These are phyloP conservation scores for Colletotrichum costaricense DNA, from an alignment of 2,329 filamentous ascomycete genomes.

Conservation along the genomic window DNA sequence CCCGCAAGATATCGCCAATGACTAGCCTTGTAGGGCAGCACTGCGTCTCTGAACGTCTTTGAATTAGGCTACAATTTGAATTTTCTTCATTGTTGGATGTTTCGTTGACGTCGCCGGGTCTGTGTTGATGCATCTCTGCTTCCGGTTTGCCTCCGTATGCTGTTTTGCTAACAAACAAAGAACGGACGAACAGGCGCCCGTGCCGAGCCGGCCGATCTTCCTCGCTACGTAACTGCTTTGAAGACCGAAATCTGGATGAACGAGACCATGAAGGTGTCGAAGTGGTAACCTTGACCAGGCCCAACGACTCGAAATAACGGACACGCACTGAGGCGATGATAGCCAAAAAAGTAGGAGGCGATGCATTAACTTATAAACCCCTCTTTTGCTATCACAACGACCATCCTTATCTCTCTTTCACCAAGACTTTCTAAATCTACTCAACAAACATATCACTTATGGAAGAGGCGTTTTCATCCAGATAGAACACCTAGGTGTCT, in stretches of 20 bases:
- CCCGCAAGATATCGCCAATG: background rate
- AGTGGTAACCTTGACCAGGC: background rate
- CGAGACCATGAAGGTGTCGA: background rate
- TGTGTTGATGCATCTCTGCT: background rate
- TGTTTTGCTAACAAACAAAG: background rate
- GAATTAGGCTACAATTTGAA: background rate
- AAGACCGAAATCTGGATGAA: background rate
- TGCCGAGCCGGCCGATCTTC: background rate
- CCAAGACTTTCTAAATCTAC: too few species aligned
- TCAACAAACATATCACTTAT: too few species aligned
- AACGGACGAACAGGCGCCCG: background rate
- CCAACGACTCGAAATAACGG: too few species aligned
- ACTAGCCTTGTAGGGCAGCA: background rate
- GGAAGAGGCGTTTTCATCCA: too few species aligned
- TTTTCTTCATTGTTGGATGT: background rate
- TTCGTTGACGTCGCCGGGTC: background rate
- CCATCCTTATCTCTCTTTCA: too few species aligned
- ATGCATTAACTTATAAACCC: too few species aligned
- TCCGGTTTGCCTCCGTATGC: background rate
- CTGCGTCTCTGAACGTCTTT: background rate
- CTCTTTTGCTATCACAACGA: too few species aligned
- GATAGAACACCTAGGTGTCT: too few species aligned
- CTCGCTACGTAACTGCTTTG: background rate
- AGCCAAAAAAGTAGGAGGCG: too few species aligned
- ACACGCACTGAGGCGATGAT: too few species aligned